phyloP scores from a whole-genome alignment of 1,284 basidiomycete genomes.

The Pterula multifida region DNA sequence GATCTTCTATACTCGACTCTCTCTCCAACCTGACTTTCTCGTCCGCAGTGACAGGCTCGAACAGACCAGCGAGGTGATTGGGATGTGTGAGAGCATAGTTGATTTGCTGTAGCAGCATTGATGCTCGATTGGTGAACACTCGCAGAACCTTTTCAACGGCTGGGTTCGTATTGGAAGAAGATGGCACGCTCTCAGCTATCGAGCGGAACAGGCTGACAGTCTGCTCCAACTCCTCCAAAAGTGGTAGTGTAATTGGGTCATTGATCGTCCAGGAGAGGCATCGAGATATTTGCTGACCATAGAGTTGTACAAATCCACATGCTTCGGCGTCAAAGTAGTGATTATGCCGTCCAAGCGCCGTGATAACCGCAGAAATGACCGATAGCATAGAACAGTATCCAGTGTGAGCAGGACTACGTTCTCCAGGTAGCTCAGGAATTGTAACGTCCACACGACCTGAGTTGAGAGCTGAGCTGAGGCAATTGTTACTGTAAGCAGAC shows the following conservation, averaged over 20 bases:
- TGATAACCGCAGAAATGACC: constrained; percentile 66
- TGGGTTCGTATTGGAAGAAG: constrained; percentile 29
- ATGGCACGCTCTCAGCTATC: constrained; percentile 44
- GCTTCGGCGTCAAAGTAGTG: constrained; percentile 84
- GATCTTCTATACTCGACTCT: constrained; percentile 39
- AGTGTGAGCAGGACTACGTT: constrained; percentile 67
- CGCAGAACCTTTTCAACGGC: constrained; percentile 50
- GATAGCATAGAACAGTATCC: constrained; percentile 81
- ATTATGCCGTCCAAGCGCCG: constrained; percentile 53
- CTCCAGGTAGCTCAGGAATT: constrained; percentile 56
- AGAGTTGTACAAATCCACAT: constrained; percentile 78
- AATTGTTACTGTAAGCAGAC: constrained; percentile 74
- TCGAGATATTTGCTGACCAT: constrained; percentile 67
- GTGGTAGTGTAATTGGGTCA: constrained; percentile 57
- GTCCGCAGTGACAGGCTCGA: constrained; percentile 73
- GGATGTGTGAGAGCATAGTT: constrained; percentile 89
- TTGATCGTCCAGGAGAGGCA: constrained; percentile 74
- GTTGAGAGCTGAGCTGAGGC: constrained; percentile 65
- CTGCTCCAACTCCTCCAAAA: constrained; percentile 74
- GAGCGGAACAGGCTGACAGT: constrained; percentile 66
- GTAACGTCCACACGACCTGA: constrained; percentile 60
- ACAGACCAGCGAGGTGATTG: constrained; percentile 68
- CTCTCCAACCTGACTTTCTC: constrained; percentile 61
- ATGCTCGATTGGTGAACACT: constrained; percentile 52
- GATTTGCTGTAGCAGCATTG: constrained; percentile 75